Percentiles rank a stretch among this genome's conserved stretches.
Evolutionary conservation across 257 asterid genomes (phyloP).

Genomic region (Solanum clarkiae): DNA sequence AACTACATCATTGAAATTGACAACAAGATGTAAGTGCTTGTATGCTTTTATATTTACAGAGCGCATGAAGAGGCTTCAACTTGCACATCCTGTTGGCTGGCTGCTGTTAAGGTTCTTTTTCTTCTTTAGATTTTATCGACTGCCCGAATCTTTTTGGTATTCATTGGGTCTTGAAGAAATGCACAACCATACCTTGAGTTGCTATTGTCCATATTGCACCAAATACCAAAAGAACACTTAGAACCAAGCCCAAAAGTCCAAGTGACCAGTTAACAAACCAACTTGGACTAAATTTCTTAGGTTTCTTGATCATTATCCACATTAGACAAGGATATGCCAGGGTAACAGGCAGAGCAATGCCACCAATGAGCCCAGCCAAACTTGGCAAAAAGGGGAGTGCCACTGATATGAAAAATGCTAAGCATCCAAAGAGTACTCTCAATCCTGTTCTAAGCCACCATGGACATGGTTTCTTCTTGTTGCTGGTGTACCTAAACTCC

Average conservation of each 20-base stretch:
- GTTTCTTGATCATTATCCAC: constrained; percentile 65
- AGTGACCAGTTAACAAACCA: constrained; percentile 74
- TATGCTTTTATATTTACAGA: not conserved
- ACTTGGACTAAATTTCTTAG: constrained; percentile 26
- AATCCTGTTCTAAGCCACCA: constrained; percentile 60
- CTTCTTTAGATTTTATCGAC: not conserved
- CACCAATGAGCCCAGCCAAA: constrained; percentile 75
- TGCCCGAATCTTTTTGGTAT: not conserved
- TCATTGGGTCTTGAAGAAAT: constrained; percentile 66
- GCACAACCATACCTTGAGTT: constrained; percentile 50
- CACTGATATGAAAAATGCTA: constrained; percentile 62
- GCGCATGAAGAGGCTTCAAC: not conserved
- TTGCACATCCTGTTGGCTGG: not conserved
- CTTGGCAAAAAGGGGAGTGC: constrained; percentile 72
- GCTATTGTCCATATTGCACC: constrained; percentile 73
- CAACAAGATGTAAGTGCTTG: not conserved
- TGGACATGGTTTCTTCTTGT: constrained; percentile 56
- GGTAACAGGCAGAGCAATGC: constrained; percentile 67
- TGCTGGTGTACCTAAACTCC: constrained; percentile 76
- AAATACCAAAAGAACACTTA: constrained; percentile 46
- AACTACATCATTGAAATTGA: not conserved
- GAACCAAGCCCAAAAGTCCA: constrained; percentile 51
- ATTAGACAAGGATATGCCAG: constrained; percentile 84
- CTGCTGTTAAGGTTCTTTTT: not conserved
- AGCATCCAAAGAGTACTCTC: constrained; percentile 61